Evolutionary conservation across 2,329 filamentous ascomycete genomes (phyloP).

Genomic region (Phialophora macrospora): DNA sequence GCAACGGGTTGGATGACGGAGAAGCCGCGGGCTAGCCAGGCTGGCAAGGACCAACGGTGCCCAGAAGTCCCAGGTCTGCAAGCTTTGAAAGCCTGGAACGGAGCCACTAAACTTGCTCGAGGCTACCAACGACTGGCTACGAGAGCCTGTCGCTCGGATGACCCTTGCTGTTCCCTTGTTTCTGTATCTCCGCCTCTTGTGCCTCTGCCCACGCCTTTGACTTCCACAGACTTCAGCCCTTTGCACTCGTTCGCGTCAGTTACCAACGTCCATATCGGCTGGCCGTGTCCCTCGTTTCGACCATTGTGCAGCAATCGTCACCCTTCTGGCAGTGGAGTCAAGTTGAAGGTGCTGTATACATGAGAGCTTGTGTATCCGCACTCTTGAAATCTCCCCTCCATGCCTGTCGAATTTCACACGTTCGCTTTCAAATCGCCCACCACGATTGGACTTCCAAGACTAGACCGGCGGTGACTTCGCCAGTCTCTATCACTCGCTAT

Average conservation of each 20-base stretch:
- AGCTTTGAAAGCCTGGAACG: slow-evolving; percentile 14
- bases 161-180: slow-evolving; percentile 6
- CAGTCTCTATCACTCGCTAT: slow-evolving; percentile 7
- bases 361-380: not conserved
- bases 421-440: slow-evolving; percentile 7
- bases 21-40: not conserved
- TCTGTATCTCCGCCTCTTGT: slow-evolving; percentile 15
- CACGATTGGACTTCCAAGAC: slow-evolving; percentile 5
- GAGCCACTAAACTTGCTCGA: slow-evolving; percentile 11
- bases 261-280: slow-evolving; percentile 10
- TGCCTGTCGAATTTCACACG: slow-evolving; percentile 16
- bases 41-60: slow-evolving; percentile 10
- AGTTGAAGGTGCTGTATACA: not conserved
- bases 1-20: slow-evolving; percentile 6
- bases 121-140: slow-evolving; percentile 18
- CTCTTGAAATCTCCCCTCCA: slow-evolving; percentile 13
- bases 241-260: slow-evolving; percentile 9
- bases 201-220: slow-evolving; percentile 5
- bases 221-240: slow-evolving; percentile 12
- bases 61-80: slow-evolving; percentile 6
- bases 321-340: not conserved
- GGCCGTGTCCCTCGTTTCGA: slow-evolving; percentile 17
- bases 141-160: slow-evolving; percentile 2
- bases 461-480: slow-evolving; percentile 14
- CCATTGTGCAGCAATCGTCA: slow-evolving; percentile 4